Evolutionary conservation across 805 yeast genomes (phyloP).

Genomic region (Lipomyces orientalis): DNA sequence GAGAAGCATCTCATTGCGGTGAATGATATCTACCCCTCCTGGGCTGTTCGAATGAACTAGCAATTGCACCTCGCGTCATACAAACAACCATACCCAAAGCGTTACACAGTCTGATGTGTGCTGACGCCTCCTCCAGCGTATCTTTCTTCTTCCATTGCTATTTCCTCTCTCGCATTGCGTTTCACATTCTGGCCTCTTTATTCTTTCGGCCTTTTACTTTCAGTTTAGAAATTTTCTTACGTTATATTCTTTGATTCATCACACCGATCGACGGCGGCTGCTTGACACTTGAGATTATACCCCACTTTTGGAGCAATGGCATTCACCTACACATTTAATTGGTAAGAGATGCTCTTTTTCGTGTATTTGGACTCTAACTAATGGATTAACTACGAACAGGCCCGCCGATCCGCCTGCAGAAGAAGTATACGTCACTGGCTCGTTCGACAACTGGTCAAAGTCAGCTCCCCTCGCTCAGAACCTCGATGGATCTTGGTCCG

Average conservation of each 20-base stretch:
- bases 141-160: not conserved
- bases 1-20: no score
- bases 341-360: slow-evolving; percentile 15
- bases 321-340: slow-evolving; percentile 27
- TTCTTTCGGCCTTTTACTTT: not conserved
- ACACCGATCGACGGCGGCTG: not conserved
- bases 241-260: not conserved
- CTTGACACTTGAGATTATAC: not conserved
- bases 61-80: not conserved
- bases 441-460: slow-evolving; percentile 72
- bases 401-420: slow-evolving; percentile 56
- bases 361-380: not conserved
- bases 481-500: slow-evolving; percentile 63
- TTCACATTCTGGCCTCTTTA: not conserved
- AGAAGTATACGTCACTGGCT: slow-evolving; percentile 70
- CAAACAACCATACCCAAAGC: not conserved
- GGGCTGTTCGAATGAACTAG: no score
- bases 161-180: not conserved
- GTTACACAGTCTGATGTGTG: not conserved
- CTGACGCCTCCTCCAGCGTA: not conserved
- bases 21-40: no score
- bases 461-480: slow-evolving; percentile 64
- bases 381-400: slow-evolving; percentile 20
- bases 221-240: not conserved
- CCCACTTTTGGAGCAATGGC: slow-evolving; percentile 13